Conservation (phyloP, 768 basidiomycete genomes). For the Termitomyces eurrhizus region DNA sequence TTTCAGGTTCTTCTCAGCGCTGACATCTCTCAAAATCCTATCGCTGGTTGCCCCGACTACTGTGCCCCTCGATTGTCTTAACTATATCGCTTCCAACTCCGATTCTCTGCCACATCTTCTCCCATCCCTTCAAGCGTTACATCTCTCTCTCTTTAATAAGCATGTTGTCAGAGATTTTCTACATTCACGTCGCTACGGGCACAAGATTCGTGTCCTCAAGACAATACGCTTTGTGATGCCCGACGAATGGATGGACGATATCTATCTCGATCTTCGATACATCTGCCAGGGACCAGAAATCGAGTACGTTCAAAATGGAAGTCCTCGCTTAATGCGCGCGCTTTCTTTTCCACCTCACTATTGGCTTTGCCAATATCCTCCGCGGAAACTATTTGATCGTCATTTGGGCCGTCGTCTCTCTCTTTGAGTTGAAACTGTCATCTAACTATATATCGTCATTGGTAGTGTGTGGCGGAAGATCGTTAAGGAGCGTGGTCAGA, state of each 20-base stretch:
- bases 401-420: not conserved
- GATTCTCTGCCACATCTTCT: not conserved
- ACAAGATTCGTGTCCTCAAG: not conserved
- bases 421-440: not conserved
- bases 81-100: constrained; percentile 1
- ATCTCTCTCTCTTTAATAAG: constrained; percentile 5
- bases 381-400: not conserved
- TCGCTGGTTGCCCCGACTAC: constrained; percentile 5
- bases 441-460: not conserved
- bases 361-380: constrained; percentile 1
- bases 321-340: not conserved
- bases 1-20: constrained; percentile 5
- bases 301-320: not conserved
- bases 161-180: constrained; percentile 7
- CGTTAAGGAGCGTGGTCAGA: too few species aligned
- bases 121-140: not conserved
- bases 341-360: not conserved
- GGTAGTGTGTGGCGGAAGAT: too few species aligned
- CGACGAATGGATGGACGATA: not conserved
- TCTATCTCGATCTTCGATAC: not conserved
- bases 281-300: not conserved
- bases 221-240: not conserved
- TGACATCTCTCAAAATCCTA: constrained; percentile 9
- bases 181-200: not conserved
- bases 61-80: constrained; percentile 6